These are phyloP conservation scores for Phytophthora litchii DNA, from an alignment of 352 stramenopile genomes.

Conservation along the genomic window DNA sequence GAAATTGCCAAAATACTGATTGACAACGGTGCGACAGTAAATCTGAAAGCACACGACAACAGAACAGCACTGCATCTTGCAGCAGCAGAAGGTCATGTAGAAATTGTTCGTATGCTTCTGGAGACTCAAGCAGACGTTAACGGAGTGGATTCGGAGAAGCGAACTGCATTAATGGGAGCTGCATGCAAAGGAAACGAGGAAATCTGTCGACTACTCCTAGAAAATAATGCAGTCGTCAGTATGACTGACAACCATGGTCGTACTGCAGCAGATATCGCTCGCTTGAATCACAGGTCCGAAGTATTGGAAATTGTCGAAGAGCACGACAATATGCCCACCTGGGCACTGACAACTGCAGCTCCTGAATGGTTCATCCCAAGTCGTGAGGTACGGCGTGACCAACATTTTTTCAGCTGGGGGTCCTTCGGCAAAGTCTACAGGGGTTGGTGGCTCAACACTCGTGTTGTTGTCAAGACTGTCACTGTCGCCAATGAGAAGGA, in stretches of 20 bases:
- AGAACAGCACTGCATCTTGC: conserved; percentile 3
- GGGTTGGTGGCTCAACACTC: conserved; percentile 23
- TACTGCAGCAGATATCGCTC: conserved; percentile 6
- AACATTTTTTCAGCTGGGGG: neutral
- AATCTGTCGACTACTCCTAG: conserved; percentile 7
- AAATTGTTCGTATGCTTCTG: conserved; percentile 8
- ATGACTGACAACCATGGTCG: neutral
- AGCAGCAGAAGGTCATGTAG: conserved; percentile 7
- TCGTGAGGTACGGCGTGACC: conserved; percentile 7
- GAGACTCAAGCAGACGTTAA: too few relatives aligned
- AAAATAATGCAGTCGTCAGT: neutral
- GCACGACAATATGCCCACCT: too few relatives aligned
- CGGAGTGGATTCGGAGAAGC: neutral
- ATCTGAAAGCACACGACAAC: neutral
- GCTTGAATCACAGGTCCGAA: conserved; percentile 4
- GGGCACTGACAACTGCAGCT: too few relatives aligned
- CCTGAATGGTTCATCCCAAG: conserved; percentile 15
- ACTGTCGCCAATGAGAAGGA: conserved; percentile 11
- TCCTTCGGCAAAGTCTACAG: conserved; percentile 23
- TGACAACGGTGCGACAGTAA: neutral
- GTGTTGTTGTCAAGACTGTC: conserved; percentile 19
- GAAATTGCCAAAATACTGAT: conserved; percentile 13
- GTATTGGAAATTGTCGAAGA: too few relatives aligned
- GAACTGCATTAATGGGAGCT: conserved; percentile 12
- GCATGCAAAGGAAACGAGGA: conserved; percentile 9